Evolutionary conservation across 1,284 basidiomycete genomes (phyloP).

Genomic region (Sphaerobolus stellatus): DNA sequence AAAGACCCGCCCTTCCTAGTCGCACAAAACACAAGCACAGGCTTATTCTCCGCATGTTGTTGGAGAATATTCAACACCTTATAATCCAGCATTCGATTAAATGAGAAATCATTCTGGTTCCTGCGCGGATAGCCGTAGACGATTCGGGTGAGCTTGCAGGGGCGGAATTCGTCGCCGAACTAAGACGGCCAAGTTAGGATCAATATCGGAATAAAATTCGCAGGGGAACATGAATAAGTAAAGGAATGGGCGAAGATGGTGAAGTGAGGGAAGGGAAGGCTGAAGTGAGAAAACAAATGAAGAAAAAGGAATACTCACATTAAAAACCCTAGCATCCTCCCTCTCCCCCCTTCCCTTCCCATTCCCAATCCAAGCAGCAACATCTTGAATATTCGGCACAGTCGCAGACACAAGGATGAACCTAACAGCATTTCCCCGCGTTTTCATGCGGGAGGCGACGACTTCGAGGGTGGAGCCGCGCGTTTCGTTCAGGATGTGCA

Average conservation of each 20-base stretch:
- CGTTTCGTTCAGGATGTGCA: constrained; percentile 87
- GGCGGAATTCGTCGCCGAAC: constrained; percentile 91
- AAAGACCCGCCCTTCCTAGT: constrained; percentile 71
- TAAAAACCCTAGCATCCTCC: constrained; percentile 62
- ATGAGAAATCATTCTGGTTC: constrained; percentile 78
- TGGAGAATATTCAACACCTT: constrained; percentile 72
- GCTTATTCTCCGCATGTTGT: constrained; percentile 70
- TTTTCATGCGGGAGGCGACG: constrained; percentile 89
- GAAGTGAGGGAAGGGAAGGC: no score
- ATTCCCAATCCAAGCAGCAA: constrained; percentile 85
- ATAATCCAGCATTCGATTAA: constrained; percentile 70
- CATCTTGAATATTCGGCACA: constrained; percentile 89
- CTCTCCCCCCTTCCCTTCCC: constrained; percentile 39
- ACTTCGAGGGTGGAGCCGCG: constrained; percentile 93
- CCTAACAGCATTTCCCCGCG: constrained; percentile 65
- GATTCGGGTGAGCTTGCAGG: constrained; percentile 75
- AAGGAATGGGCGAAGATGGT: no score
- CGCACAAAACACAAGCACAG: constrained; percentile 82
- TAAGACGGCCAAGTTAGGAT: constrained; percentile 29
- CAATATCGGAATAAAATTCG: no score
- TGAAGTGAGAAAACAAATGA: not conserved
- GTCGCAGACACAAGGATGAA: constrained; percentile 93
- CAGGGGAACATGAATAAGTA: no score
- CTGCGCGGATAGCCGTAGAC: constrained; percentile 66
- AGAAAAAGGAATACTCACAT: not conserved